phyloP scores from a whole-genome alignment of 2,329 filamentous ascomycete genomes.

The Fusarium sp. region DNA sequence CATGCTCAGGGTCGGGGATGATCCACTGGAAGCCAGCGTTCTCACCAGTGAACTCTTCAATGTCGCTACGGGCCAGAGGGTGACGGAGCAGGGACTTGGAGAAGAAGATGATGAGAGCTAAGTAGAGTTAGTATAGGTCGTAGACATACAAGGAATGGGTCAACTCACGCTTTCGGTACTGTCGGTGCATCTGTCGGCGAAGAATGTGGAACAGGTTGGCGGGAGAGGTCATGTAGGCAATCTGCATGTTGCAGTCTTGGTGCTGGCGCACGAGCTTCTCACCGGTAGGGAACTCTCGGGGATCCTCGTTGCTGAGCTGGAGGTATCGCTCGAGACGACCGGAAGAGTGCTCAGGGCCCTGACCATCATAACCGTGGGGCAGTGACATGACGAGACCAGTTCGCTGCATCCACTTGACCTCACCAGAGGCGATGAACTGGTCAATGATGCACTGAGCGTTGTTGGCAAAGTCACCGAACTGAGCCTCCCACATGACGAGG shows the following conservation, averaged over 20 bases:
- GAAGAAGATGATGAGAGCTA: conserved; percentile 94
- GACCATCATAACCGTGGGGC: conserved; percentile 97
- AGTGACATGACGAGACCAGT: conserved; percentile 96
- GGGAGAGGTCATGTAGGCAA: conserved; percentile 96
- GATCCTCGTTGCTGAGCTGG: conserved; percentile 97
- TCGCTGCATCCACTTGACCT: conserved; percentile 98
- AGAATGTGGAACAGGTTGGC: conserved; percentile 97
- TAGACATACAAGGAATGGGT: neutral
- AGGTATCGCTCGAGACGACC: conserved; percentile 97
- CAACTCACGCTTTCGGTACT: conserved; percentile 96
- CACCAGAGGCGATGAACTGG: conserved; percentile 97
- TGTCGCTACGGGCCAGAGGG: conserved; percentile 86
- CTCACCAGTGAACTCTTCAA: conserved; percentile 91
- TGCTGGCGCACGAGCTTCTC: conserved; percentile 97
- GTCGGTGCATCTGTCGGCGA: conserved; percentile 96
- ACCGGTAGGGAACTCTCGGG: conserved; percentile 86
- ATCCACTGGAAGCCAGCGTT: conserved; percentile 94
- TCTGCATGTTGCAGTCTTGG: conserved; percentile 99
- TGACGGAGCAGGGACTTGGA: conserved; percentile 96
- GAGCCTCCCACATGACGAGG: conserved; percentile 99
- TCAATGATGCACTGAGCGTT: conserved; percentile 99
- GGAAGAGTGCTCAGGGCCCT: conserved; percentile 98
- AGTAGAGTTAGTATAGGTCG: conserved; percentile 29
- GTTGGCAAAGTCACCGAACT: conserved; percentile 99
- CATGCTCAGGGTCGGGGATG: conserved; percentile 89